Evolutionary conservation across 805 yeast species (phyloP).

Genomic region (Candida maesae): DNA sequence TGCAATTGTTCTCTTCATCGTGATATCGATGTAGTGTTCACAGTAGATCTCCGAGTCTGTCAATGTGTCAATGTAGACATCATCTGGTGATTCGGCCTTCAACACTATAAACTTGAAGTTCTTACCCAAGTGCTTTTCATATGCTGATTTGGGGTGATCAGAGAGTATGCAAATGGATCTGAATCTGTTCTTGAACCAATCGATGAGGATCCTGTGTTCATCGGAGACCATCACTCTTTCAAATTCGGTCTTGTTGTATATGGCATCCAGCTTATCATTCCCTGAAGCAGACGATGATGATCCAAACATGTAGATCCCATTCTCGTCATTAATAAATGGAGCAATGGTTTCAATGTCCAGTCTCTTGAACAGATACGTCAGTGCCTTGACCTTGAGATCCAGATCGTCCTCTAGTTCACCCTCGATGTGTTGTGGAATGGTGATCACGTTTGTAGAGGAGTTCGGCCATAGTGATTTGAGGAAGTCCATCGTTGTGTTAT

Average conservation of each 20-base stretch:
- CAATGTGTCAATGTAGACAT: slow-evolving; percentile 42
- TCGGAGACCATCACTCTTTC: slow-evolving; percentile 41
- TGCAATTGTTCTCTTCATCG: slow-evolving; percentile 38
- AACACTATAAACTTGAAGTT: slow-evolving; percentile 36
- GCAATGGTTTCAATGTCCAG: slow-evolving; percentile 40
- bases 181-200: slow-evolving; percentile 64
- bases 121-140: slow-evolving; percentile 18
- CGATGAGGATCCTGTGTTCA: slow-evolving; percentile 62
- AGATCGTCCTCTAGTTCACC: slow-evolving; percentile 53
- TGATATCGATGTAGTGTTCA: slow-evolving; percentile 48
- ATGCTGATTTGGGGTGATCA: slow-evolving; percentile 38
- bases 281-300: too few species aligned
- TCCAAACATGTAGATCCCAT: slow-evolving; percentile 25
- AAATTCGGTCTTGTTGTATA: slow-evolving; percentile 49
- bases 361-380: slow-evolving; percentile 55
- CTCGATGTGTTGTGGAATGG: slow-evolving; percentile 45
- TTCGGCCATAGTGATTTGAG: slow-evolving; percentile 33
- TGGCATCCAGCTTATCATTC: slow-evolving; percentile 45
- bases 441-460: slow-evolving; percentile 30
- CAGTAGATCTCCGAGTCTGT: slow-evolving; percentile 48
- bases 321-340: slow-evolving; percentile 36
- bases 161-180: slow-evolving; percentile 56
- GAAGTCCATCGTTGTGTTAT: too few species aligned
- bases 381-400: slow-evolving; percentile 57
- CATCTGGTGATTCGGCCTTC: slow-evolving; percentile 38